These are phyloP conservation scores for Remersonia thermophila DNA, from an alignment of 2,329 filamentous ascomycete genomes.

Conservation along the genomic window DNA sequence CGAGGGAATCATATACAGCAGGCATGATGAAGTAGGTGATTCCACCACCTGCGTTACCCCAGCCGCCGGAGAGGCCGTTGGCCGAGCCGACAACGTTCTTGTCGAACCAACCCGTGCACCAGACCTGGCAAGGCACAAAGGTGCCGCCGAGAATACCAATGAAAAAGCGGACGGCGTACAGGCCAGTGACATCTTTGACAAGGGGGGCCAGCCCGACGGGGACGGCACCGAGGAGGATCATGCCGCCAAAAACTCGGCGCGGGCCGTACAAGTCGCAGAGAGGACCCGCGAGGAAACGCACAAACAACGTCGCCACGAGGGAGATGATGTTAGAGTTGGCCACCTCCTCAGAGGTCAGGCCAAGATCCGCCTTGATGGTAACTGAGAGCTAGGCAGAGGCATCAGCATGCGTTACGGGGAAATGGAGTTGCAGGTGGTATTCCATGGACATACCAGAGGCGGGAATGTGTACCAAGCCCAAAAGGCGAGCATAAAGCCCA, in stretches of 20 bases:
- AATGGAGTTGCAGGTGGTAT: constrained; percentile 3
- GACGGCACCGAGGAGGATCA: constrained; percentile 62
- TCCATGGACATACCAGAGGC: constrained; percentile 54
- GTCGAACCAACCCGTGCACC: constrained; percentile 87
- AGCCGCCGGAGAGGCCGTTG: constrained; percentile 72
- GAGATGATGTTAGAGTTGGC: constrained; percentile 87
- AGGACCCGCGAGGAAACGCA: constrained; percentile 67
- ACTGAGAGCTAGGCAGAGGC: constrained; percentile 43
- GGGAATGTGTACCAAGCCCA: constrained; percentile 90
- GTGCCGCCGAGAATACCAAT: constrained; percentile 66
- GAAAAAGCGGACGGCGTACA: constrained; percentile 68
- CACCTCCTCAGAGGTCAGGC: constrained; percentile 57
- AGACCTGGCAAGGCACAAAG: constrained; percentile 82
- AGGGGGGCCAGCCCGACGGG: constrained; percentile 76
- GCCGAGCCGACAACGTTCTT: constrained; percentile 83
- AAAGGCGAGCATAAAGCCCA: constrained; percentile 77
- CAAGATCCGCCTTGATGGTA: constrained; percentile 68
- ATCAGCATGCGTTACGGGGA: not conserved
- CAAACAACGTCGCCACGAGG: constrained; percentile 57
- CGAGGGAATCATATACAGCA: constrained; percentile 55
- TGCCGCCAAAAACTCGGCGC: constrained; percentile 60
- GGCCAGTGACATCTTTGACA: constrained; percentile 51
- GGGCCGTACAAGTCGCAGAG: constrained; percentile 75
- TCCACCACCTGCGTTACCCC: constrained; percentile 78
- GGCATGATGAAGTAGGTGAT: constrained; percentile 94